These are phyloP conservation scores for Excoecaria cochinchinensis DNA, from an alignment of 345 rosid genomes.

Conservation along the genomic window DNA sequence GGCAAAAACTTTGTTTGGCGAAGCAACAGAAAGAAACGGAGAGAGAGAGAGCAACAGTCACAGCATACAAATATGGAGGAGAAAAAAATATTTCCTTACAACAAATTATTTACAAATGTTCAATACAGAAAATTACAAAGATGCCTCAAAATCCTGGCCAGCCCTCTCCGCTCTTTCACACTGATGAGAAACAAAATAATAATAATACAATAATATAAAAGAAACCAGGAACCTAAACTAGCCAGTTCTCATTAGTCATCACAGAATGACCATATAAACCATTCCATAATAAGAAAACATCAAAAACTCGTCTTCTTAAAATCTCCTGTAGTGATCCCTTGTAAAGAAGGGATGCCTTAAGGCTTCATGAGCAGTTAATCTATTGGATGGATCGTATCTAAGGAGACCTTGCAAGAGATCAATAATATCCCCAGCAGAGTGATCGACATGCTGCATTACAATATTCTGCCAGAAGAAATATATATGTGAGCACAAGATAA, in stretches of 20 bases:
- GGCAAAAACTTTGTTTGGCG: background rate
- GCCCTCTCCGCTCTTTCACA: background rate
- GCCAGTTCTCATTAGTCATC: slow-evolving; percentile 5
- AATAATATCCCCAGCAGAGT: slow-evolving; percentile 65
- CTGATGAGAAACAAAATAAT: slow-evolving; percentile 3
- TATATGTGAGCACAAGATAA: background rate
- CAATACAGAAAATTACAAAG: background rate
- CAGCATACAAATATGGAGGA: background rate
- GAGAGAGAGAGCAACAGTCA: background rate
- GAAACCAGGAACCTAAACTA: slow-evolving; percentile 4
- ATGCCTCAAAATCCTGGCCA: slow-evolving; percentile 5
- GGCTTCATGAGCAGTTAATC: slow-evolving; percentile 57
- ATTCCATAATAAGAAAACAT: background rate
- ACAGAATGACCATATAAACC: background rate
- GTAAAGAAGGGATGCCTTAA: slow-evolving; percentile 64
- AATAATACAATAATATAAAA: background rate
- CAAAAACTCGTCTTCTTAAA: slow-evolving; percentile 8
- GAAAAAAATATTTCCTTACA: slow-evolving; percentile 25
- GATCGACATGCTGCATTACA: slow-evolving; percentile 71
- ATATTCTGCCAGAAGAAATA: slow-evolving; percentile 42
- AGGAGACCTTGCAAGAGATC: slow-evolving; percentile 66
- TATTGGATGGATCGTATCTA: slow-evolving; percentile 47
- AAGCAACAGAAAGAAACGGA: background rate
- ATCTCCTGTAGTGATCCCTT: slow-evolving; percentile 43
- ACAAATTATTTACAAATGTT: slow-evolving; percentile 25